phyloP scores from a whole-genome alignment of 2,329 filamentous ascomycete genomes.

The Phyllosticta citrichinensis region DNA sequence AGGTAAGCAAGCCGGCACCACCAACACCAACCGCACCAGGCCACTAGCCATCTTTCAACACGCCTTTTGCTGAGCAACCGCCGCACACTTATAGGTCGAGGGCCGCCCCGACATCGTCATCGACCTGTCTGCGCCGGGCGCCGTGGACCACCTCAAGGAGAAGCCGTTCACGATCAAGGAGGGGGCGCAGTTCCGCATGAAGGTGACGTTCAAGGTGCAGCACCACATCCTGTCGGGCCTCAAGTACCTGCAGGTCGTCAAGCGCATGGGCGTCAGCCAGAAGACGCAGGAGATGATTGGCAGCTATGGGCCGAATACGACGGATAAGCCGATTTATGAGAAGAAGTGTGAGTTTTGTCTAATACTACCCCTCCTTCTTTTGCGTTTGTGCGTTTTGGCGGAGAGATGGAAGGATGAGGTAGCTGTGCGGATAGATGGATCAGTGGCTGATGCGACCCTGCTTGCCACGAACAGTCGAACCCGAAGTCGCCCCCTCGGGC shows the following conservation, averaged over 20 bases:
- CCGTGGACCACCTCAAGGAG: slow-evolving; percentile 69
- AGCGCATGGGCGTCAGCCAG: slow-evolving; percentile 76
- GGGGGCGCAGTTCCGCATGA: slow-evolving; percentile 87
- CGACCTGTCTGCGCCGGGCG: slow-evolving; percentile 66
- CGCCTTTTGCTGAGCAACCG: too few relatives aligned
- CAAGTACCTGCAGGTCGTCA: slow-evolving; percentile 92
- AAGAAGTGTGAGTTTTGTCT: slow-evolving; percentile 74
- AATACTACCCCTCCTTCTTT: too few relatives aligned
- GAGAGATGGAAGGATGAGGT: too few relatives aligned
- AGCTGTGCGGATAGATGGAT: too few relatives aligned
- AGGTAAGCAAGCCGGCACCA: slow-evolving; percentile 29
- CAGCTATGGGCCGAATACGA: slow-evolving; percentile 87
- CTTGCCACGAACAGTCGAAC: slow-evolving; percentile 52
- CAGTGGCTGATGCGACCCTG: not conserved
- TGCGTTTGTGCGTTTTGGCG: too few relatives aligned
- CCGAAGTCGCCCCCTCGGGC: slow-evolving; percentile 84
- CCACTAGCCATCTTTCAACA: too few relatives aligned
- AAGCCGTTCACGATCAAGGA: slow-evolving; percentile 98
- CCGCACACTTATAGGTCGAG: slow-evolving; percentile 38
- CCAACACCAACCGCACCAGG: too few relatives aligned
- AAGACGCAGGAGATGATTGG: slow-evolving; percentile 99
- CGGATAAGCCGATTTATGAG: slow-evolving; percentile 71
- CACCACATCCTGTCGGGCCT: slow-evolving; percentile 91
- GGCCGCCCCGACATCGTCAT: slow-evolving; percentile 80
- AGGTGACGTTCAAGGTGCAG: slow-evolving; percentile 87